A percentile compares a stretch with the other conserved stretches of the same genome.
phyloP scores from a whole-genome alignment of 1,284 basidiomycete genomes.

The Ganoderma sinense region DNA sequence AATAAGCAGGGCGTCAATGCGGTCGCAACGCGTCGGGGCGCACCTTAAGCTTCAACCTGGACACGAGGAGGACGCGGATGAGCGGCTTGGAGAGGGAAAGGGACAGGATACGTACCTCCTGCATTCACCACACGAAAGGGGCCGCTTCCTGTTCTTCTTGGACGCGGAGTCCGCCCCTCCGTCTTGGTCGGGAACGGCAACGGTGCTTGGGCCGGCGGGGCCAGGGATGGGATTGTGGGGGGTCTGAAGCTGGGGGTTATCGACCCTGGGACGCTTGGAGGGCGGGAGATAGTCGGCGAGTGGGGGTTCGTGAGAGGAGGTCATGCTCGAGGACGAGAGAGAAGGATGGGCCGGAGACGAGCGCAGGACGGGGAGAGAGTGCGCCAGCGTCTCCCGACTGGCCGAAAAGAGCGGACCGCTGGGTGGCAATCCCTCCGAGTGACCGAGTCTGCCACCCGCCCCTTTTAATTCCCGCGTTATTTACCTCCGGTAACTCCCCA shows the following conservation, averaged over 20 bases:
- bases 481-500: slow-evolving; percentile 20
- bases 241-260: slow-evolving; percentile 18
- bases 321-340: slow-evolving; percentile 28
- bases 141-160: slow-evolving; percentile 50
- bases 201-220: slow-evolving; percentile 27
- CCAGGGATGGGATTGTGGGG: slow-evolving; percentile 19
- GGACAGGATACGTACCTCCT: slow-evolving; percentile 49
- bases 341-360: slow-evolving; percentile 19
- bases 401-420: slow-evolving; percentile 38
- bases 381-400: slow-evolving; percentile 21
- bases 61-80: slow-evolving; percentile 14
- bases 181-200: slow-evolving; percentile 35
- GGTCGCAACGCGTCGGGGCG: slow-evolving; percentile 19
- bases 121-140: slow-evolving; percentile 65
- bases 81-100: slow-evolving; percentile 12
- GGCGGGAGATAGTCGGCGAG: slow-evolving; percentile 37
- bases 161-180: slow-evolving; percentile 33
- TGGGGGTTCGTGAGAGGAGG: slow-evolving; percentile 28
- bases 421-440: slow-evolving; percentile 12
- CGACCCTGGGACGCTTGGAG: slow-evolving; percentile 33
- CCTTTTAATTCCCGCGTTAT: slow-evolving; percentile 19
- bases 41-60: slow-evolving; percentile 64
- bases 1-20: slow-evolving; percentile 24
- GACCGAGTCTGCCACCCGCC: slow-evolving; percentile 6
- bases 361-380: slow-evolving; percentile 26